Evolutionary conservation across 495 filamentous ascomycete species (phyloP), one percentile per base, ranked within the genome.

Genomic region (Amphirosellinia nigrospora): DNA sequence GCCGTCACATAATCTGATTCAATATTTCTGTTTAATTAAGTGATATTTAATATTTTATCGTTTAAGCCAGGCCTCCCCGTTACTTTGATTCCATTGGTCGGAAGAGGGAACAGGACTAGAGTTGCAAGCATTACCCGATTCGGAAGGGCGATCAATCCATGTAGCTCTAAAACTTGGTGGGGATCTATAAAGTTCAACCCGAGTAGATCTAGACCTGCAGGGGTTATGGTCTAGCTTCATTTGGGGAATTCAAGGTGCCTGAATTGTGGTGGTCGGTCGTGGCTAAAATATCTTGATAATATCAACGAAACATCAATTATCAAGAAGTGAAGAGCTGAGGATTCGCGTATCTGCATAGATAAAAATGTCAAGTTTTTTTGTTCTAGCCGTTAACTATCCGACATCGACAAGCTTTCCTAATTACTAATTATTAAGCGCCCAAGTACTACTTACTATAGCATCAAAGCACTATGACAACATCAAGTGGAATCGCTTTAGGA

Each of bases 101-200:
- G 3, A 10, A 39, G 4, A 39, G 34, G 34, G 1, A 5, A 8
- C 36, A 39, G 36, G 8, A 39, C 7, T 10, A 26, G 46, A 7
- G 46, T 50, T 50, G 46, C 46, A 50, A 50, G 46, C 23, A 50
- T 50, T 50, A 50, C 46, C 46, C 6, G 13, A 50, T 50, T 50
- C 26, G 23, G 46, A 26, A 50, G 23, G 23, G 46, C 5, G 13
- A 50, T 21, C n/a, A 50, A 50, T 10, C 46, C 46, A 50, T 26
- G 45, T 21, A 3, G 41, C 41, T 15, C 8, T 26, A 50, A 7
- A 21, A 26, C n/a, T 50, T 50, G 36, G 36, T 6, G 36, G 8
- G 36, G 36, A 39, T 39, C 36, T 39, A 1, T 39, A 10, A 10
- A 39, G 36, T 39, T 39, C 8, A 39, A 7, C 7, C 3, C 7